Conservation (phyloP, 2,329 filamentous ascomycete species). For the Neopestalotiopsis clavispora region DNA sequence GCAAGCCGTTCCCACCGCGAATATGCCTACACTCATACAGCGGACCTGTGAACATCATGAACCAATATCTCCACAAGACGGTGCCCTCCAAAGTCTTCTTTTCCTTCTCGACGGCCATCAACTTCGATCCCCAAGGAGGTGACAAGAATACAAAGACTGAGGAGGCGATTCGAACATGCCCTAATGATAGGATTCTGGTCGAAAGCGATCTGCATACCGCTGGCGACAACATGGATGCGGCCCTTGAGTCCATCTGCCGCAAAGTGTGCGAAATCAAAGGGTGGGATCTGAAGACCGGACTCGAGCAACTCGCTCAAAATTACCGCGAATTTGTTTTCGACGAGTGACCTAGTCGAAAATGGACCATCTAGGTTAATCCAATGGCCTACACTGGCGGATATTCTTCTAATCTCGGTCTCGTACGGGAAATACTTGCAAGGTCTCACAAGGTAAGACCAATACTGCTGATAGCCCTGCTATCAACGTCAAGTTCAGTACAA, state of each 20-base stretch:
- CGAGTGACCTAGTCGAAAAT: not conserved
- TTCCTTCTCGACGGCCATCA: slow-evolving; percentile 86
- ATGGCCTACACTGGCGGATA: no score
- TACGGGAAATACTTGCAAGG: no score
- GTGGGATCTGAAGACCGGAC: slow-evolving; percentile 77
- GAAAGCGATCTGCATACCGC: slow-evolving; percentile 91
- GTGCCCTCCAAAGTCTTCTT: slow-evolving; percentile 83
- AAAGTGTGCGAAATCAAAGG: slow-evolving; percentile 78
- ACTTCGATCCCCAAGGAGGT: slow-evolving; percentile 63
- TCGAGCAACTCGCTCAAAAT: slow-evolving; percentile 71
- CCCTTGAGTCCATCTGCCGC: slow-evolving; percentile 76
- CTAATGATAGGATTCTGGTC: slow-evolving; percentile 78
- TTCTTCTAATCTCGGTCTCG: no score
- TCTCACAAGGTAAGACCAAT: no score
- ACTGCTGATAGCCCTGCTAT: no score
- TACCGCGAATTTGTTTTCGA: slow-evolving; percentile 81
- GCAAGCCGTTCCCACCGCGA: slow-evolving; percentile 77
- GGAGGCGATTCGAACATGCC: slow-evolving; percentile 73
- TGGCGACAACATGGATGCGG: slow-evolving; percentile 78
- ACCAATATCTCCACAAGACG: slow-evolving; percentile 75
- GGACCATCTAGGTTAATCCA: no score
- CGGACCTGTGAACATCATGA: slow-evolving; percentile 74
- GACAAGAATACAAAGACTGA: slow-evolving; percentile 55
- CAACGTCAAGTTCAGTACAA: no score
- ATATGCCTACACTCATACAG: slow-evolving; percentile 96